Conservation (phyloP, 1,284 basidiomycete genomes). For the Marasmius tenuissimus region DNA sequence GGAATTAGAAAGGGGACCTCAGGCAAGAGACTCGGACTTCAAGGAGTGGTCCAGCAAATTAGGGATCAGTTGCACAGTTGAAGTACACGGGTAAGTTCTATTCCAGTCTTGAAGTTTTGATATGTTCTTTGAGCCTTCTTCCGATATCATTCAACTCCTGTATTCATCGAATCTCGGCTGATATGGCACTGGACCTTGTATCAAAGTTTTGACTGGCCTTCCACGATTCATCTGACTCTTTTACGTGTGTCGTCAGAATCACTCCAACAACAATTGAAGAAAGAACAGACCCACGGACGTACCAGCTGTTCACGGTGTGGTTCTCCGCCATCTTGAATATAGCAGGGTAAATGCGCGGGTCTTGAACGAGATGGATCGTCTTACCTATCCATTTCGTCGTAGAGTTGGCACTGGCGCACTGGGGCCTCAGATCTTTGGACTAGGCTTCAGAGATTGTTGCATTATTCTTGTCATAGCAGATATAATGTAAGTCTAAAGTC, state of each 20-base stretch:
- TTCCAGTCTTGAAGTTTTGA: neutral
- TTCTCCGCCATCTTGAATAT: constrained; percentile 65
- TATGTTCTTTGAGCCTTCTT: neutral
- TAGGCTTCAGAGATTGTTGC: constrained; percentile 54
- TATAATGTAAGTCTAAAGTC: constrained; percentile 42
- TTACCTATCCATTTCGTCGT: neutral
- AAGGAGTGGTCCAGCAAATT: neutral
- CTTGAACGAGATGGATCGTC: constrained; percentile 13
- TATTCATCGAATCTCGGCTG: too few relatives aligned
- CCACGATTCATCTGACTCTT: too few relatives aligned
- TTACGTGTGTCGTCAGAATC: constrained; percentile 36
- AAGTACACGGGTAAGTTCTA: constrained; percentile 13
- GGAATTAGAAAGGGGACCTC: neutral
- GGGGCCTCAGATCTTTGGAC: constrained; percentile 59
- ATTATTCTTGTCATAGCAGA: constrained; percentile 55
- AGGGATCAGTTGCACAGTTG: constrained; percentile 4
- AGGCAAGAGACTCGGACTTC: neutral
- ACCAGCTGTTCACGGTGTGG: constrained; percentile 69
- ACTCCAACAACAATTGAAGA: constrained; percentile 45
- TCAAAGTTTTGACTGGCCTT: too few relatives aligned
- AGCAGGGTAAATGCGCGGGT: constrained; percentile 50
- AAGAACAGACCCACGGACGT: constrained; percentile 51
- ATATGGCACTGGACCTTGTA: too few relatives aligned
- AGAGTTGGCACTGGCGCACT: constrained; percentile 13
- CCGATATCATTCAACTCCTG: too few relatives aligned